Percentiles rank a stretch among this genome's conserved stretches.
phyloP scores from a whole-genome alignment of 176 grass and related monocot species.

The Neostapfia colusana region DNA sequence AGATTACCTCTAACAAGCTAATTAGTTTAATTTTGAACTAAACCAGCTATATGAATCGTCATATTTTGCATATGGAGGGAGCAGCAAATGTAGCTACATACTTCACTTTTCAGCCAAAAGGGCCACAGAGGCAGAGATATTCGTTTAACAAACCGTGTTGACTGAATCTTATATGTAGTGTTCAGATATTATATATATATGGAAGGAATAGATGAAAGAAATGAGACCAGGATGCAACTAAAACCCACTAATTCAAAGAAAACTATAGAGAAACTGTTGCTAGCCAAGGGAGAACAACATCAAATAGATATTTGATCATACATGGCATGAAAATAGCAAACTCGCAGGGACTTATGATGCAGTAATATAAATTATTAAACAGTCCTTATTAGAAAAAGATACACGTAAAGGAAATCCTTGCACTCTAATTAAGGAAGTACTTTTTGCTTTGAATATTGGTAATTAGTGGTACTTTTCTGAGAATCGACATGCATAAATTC shows the following conservation, averaged over 20 bases:
- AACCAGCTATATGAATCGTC: background rate
- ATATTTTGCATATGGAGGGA: background rate
- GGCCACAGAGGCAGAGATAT: background rate
- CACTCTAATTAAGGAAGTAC: slow-evolving; percentile 41
- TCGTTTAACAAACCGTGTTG: background rate
- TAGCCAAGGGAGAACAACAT: slow-evolving; percentile 17
- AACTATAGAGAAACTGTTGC: slow-evolving; percentile 15
- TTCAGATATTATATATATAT: background rate
- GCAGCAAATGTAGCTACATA: background rate
- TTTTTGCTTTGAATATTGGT: slow-evolving; percentile 27
- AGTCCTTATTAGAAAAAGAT: background rate
- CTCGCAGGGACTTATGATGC: background rate
- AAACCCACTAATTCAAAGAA: background rate
- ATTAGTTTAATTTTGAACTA: background rate
- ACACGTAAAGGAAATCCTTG: slow-evolving; percentile 1
- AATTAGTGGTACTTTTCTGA: slow-evolving; percentile 32
- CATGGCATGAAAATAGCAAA: slow-evolving; percentile 11
- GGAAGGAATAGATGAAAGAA: background rate
- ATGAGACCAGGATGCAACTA: background rate
- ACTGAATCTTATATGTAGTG: background rate
- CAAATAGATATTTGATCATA: background rate
- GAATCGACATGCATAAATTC: slow-evolving; percentile 35
- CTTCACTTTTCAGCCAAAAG: background rate
- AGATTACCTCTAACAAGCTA: too few species aligned
- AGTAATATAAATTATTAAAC: background rate